Percentiles rank a stretch among this genome's conserved stretches.
phyloP scores from a whole-genome alignment of 306 rosid genomes.

The Medicago truncatula region MtrunA17r5.0-ANR NC_053048.1:8067001-8067500 shows the following conservation, averaged over 20 bases:
- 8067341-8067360: too few relatives aligned
- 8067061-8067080: background rate
- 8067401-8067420: slow-evolving; percentile 29
- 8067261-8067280: slow-evolving; percentile 30
- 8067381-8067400: background rate
- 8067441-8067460: background rate
- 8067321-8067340: too few relatives aligned
- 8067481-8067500: background rate
- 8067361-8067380: too few relatives aligned
- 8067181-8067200: slow-evolving; percentile 16
- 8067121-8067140: too few relatives aligned
- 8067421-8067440: background rate
- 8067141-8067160: too few relatives aligned
- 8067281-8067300: too few relatives aligned
- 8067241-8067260: slow-evolving; percentile 27
- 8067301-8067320: too few relatives aligned
- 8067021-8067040: slow-evolving; percentile 28
- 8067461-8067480: background rate
- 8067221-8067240: slow-evolving; percentile 11
- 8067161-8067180: slow-evolving; percentile 6
- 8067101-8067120: too few relatives aligned
- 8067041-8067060: slow-evolving; percentile 4
- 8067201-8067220: too few relatives aligned
- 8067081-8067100: too few relatives aligned
- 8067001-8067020: background rate